Evolutionary conservation across 2,329 filamentous ascomycete genomes (phyloP).

Genomic region (Clonostachys solani): DNA sequence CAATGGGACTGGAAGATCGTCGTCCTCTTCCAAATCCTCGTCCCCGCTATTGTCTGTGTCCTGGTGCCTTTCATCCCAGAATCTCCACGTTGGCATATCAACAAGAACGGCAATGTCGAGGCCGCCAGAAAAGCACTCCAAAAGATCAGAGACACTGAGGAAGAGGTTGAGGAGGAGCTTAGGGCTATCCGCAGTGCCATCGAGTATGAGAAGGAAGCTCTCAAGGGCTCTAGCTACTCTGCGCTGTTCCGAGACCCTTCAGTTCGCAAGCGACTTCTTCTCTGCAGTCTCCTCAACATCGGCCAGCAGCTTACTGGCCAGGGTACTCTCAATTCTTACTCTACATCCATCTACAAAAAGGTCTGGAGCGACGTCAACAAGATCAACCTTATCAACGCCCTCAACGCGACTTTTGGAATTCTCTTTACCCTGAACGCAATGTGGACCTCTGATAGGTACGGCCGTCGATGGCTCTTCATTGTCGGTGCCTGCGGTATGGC

Average conservation of each 20-base stretch:
- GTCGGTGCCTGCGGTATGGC: slow-evolving; percentile 66
- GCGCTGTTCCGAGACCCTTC: slow-evolving; percentile 69
- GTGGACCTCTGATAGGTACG: slow-evolving; percentile 70
- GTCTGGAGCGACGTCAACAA: slow-evolving; percentile 54
- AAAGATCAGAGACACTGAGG: slow-evolving; percentile 58
- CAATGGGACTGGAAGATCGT: slow-evolving; percentile 74
- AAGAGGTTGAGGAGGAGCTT: slow-evolving; percentile 65
- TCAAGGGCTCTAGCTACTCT: slow-evolving; percentile 51
- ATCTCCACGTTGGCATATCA: slow-evolving; percentile 64
- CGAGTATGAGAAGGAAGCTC: slow-evolving; percentile 68
- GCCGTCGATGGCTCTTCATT: slow-evolving; percentile 66
- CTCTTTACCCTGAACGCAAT: slow-evolving; percentile 69
- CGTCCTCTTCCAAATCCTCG: slow-evolving; percentile 68
- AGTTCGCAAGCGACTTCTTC: slow-evolving; percentile 59
- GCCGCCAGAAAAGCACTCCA: slow-evolving; percentile 53
- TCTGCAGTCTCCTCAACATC: slow-evolving; percentile 64
- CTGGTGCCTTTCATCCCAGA: slow-evolving; percentile 65
- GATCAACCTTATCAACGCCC: slow-evolving; percentile 69
- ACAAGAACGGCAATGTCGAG: slow-evolving; percentile 55
- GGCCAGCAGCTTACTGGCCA: slow-evolving; percentile 71
- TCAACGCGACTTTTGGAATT: slow-evolving; percentile 70
- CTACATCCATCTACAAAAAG: slow-evolving; percentile 69
- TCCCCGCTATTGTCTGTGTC: slow-evolving; percentile 56
- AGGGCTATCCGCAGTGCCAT: slow-evolving; percentile 62
- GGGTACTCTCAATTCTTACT: slow-evolving; percentile 69